Percentiles rank a stretch among this genome's conserved stretches.
These are phyloP conservation scores for Trichosporon sp. DNA, from an alignment of 1,284 basidiomycete genomes.

Conservation along the genomic window DNA sequence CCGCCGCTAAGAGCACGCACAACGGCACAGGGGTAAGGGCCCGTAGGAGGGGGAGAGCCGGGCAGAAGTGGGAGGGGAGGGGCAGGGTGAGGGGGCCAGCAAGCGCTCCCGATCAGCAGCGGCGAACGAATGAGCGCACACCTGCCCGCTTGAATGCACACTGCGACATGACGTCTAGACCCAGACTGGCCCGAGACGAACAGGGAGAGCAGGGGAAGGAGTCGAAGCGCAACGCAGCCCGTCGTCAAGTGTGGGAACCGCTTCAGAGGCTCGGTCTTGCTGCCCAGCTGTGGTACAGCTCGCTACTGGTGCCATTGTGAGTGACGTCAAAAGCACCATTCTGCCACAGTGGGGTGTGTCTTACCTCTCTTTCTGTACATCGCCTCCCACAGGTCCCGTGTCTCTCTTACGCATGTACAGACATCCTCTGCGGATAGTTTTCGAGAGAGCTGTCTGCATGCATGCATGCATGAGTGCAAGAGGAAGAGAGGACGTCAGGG, in stretches of 20 bases:
- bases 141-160: not conserved
- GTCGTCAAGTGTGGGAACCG: conserved; percentile 3
- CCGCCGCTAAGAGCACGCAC: not conserved
- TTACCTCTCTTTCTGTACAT: not conserved
- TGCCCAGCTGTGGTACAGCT: not conserved
- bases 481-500: not conserved
- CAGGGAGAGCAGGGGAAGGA: not conserved
- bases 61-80: too few relatives aligned
- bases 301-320: not conserved
- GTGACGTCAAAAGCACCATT: not conserved
- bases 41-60: not conserved
- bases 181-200: not conserved
- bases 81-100: not conserved
- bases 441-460: not conserved
- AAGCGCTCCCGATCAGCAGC: not conserved
- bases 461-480: not conserved
- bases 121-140: not conserved
- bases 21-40: not conserved
- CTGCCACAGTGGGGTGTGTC: not conserved
- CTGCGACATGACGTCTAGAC: conserved; percentile 4
- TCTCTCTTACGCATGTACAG: not conserved
- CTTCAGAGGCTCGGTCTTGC: not conserved
- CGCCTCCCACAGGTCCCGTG: not conserved
- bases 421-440: not conserved
- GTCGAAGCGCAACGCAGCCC: not conserved